Base-by-base conservation (phyloP, 257 asterid genomes). In the Mitragyna speciosa region DNA sequence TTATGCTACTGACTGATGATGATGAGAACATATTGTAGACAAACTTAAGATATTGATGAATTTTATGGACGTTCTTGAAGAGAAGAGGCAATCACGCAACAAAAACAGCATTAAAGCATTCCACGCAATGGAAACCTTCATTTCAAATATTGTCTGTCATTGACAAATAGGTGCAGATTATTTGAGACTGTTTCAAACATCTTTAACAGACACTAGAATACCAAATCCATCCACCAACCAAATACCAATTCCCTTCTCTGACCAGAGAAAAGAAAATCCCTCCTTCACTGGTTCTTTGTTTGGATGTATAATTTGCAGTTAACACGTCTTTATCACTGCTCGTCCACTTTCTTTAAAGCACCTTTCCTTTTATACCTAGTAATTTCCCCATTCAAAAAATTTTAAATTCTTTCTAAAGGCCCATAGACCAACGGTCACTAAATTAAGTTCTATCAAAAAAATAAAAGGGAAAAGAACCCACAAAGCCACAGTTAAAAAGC, bases 341-440 rank as follows among this genome's bases (percentile, higher is more conserved):
- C 4, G 4, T 36, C 41, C 41, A 36, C 41, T 36, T n/a, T 36
- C 41, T 36, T 36, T 36, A 36, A 30, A 66, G 24, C 16, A 66
- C 24, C 45, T 30, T 66, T 66, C 72, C 69, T 22, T 67, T 19
- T 68, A 16, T 68, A 15, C 49, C 72, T 68, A 26, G 6, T 5
- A 2, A 39, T n/a, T 43, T n/a, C n/a, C n/a, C 79, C 58, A 39
- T 76, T 28, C n/a, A 14, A 76, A 77, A 78, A 78, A 4, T 61
- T 56, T 41, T 24, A 75, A 75, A 39, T 14, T 10, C 49, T 58
- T 39, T 74, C 7, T 4, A 2, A 6, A 28, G 43, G 39, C 70
- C 76, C 69, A 48, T 63, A 12, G 20, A n/a, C 82, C 64, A 79
- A 79, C 77, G 82, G 82, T 17, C 77, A 48, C 76, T 28, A 28